A percentile compares a stretch with the other conserved stretches of the same genome.
Evolutionary conservation across 2,329 filamentous ascomycete species (phyloP).

Genomic region (Stachybotrys chlorohalonatus): DNA sequence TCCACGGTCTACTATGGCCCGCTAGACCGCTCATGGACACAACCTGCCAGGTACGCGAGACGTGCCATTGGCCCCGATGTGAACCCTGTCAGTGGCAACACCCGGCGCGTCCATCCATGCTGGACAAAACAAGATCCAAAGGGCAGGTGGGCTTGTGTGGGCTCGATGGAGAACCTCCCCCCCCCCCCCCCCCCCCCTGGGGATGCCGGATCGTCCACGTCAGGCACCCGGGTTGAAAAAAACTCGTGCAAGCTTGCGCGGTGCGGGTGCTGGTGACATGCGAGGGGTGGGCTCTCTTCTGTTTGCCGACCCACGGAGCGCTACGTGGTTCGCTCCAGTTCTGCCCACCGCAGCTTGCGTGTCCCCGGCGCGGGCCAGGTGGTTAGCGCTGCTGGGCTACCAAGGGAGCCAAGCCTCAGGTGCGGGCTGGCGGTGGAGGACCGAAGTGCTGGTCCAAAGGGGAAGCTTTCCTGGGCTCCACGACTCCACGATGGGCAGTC

Average conservation of each 20-base stretch:
- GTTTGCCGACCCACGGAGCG: neutral
- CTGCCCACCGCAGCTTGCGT: neutral
- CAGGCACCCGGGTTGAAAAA: neutral
- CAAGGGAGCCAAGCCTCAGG: too few species aligned
- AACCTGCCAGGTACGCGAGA: slow-evolving; percentile 1
- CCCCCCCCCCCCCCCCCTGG: neutral
- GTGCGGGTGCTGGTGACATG: too few species aligned
- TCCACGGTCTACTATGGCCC: neutral
- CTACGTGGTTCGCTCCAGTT: neutral
- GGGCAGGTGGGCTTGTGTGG: too few species aligned
- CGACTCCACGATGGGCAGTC: neutral
- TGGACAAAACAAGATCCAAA: neutral
- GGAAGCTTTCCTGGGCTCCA: neutral
- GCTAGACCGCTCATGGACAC: neutral
- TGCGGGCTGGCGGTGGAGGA: too few species aligned
- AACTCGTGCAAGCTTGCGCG: too few species aligned
- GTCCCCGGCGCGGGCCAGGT: neutral
- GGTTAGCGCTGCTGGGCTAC: neutral
- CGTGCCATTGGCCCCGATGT: neutral
- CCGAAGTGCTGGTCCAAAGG: too few species aligned
- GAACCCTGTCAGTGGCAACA: neutral
- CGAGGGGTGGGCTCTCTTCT: too few species aligned
- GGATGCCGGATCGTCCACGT: neutral
- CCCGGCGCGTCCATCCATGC: neutral
- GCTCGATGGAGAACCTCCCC: neutral